Conservation (phyloP, 1,284 basidiomycete genomes). For the Lignosus rhinocerotis region DNA sequence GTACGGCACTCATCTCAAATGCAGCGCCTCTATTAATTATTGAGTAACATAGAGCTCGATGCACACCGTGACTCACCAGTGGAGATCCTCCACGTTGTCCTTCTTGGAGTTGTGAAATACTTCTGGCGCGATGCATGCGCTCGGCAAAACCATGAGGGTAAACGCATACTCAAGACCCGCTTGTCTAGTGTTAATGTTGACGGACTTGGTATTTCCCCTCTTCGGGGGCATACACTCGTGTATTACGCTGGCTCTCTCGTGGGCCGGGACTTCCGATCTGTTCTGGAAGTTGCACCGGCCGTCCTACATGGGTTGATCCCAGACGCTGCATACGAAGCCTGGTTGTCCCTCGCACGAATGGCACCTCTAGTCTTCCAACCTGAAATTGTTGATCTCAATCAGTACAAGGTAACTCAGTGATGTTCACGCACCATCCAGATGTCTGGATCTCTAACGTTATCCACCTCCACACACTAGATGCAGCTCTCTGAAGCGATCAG, state of each 20-base stretch:
- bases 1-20: too few species aligned
- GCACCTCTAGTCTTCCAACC: slow-evolving; percentile 29
- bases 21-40: too few species aligned
- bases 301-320: slow-evolving; percentile 28
- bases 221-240: slow-evolving; percentile 27
- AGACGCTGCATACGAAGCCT: slow-evolving; percentile 19
- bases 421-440: too few species aligned
- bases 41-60: slow-evolving; percentile 27
- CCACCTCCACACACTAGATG: too few species aligned
- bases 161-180: slow-evolving; percentile 19
- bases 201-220: slow-evolving; percentile 22
- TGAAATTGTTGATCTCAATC: slow-evolving; percentile 20
- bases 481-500: slow-evolving; percentile 19
- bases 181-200: slow-evolving; percentile 22
- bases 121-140: slow-evolving; percentile 35
- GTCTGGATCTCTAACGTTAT: too few species aligned
- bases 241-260: slow-evolving; percentile 30
- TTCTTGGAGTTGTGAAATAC: slow-evolving; percentile 37
- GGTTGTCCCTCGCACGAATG: slow-evolving; percentile 24
- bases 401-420: slow-evolving; percentile 22
- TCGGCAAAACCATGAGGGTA: slow-evolving; percentile 11
- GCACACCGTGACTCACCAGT: slow-evolving; percentile 33
- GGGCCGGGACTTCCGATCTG: slow-evolving; percentile 29
- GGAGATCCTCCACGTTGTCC: slow-evolving; percentile 35
- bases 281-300: slow-evolving; percentile 29